Evolutionary conservation across 2,329 filamentous ascomycete genomes (phyloP).

Genomic region (Diaporthe citrichinensis): DNA sequence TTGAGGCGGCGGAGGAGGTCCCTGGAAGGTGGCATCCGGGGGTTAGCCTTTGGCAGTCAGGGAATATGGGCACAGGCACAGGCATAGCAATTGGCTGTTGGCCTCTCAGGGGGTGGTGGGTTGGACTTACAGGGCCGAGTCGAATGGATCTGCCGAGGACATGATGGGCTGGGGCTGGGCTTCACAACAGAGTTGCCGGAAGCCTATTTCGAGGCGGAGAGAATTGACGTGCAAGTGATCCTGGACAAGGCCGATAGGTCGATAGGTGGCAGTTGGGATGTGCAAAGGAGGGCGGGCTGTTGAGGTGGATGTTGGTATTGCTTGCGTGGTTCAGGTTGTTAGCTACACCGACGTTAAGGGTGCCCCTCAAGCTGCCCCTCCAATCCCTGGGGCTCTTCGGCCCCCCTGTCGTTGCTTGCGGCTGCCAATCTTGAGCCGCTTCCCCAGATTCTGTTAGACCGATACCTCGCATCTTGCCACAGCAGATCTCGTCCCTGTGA

Average conservation of each 20-base stretch:
- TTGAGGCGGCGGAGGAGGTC: constrained; percentile 98
- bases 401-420: constrained; percentile 35
- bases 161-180: constrained; percentile 48
- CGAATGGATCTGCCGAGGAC: constrained; percentile 75
- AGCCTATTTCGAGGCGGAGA: background rate
- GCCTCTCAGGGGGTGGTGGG: constrained; percentile 36
- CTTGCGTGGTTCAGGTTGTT: constrained; percentile 32
- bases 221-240: constrained; percentile 1
- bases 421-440: constrained; percentile 35
- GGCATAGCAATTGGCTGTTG: background rate
- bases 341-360: constrained; percentile 40
- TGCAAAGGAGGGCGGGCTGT: background rate
- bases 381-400: constrained; percentile 33
- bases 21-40: constrained; percentile 62
- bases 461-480: constrained; percentile 16
- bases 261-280: background rate
- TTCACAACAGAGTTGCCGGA: constrained; percentile 15
- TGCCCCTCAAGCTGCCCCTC: constrained; percentile 41
- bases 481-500: constrained; percentile 20
- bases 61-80: constrained; percentile 12
- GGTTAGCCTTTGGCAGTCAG: constrained; percentile 28
- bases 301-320: constrained; percentile 26
- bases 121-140: constrained; percentile 78
- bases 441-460: constrained; percentile 35
- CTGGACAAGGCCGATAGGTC: constrained; percentile 13